Evolutionary conservation across 108 stramenopile species (phyloP), one percentile per base, ranked within the genome.

Genomic region (Skeletonema tropicum): DNA sequence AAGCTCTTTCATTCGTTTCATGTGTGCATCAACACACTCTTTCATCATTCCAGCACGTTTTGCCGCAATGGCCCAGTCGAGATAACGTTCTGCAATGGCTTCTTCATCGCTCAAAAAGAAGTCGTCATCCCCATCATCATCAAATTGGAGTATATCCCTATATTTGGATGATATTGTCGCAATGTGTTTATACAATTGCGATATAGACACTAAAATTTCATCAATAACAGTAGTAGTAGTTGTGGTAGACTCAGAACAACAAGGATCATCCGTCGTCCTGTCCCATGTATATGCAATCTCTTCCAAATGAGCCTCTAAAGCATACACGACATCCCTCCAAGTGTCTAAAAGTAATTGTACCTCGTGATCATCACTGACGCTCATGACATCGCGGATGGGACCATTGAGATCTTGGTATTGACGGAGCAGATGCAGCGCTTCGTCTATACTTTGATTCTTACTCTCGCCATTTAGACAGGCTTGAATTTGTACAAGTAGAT

Each of bases 31-130:
- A 10, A 58, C 57, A 35, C 72, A 73, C 38, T 73, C 33, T 3
- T 17, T 31, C 13, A 67, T 58, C 2, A 49, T 31, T 2, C 72
- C 65, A 15, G 64, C 71, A 17, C 33, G 35, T 25, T 78, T 78
- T 29, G 62, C 38, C 26, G 71, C 71, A 78, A 78, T 78, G 10
- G 77, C 77, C 39, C 41, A 55, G 21, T 78, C 11, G n/a, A 49
- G 19, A 19, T 19, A 6, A 49, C 19, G 48, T 19, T 49, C 48
- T 49, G 48, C 48, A 19, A 49, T 49, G 10, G 48, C 48, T 49
- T 49, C 48, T 49, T 49, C 48, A 6, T 49, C 17, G 19, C 48
- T 49, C 3, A 2, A 11, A 3, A n/a, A 46, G n/a, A n/a, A n/a
- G n/a, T n/a, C n/a, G 14, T n/a, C 13, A n/a, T 46, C 45, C 0